These are phyloP conservation scores for Sarocladium kiliense DNA, from an alignment of 2,329 filamentous ascomycete genomes.

Conservation along the genomic window DNA sequence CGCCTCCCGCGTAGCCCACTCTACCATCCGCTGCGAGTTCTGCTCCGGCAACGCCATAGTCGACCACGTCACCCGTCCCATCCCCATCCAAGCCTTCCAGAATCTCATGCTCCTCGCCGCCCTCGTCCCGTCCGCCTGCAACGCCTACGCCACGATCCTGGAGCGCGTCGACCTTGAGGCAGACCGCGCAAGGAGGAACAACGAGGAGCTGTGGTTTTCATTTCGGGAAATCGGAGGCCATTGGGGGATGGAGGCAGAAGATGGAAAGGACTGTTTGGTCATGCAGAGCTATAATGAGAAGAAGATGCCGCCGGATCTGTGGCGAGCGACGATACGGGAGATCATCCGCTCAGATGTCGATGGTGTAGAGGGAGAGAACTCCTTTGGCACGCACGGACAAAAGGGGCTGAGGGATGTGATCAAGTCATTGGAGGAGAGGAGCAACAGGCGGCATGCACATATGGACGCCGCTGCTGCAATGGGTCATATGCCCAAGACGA, in stretches of 20 bases:
- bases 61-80: conserved; percentile 26
- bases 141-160: conserved; percentile 52
- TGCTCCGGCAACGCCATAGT: conserved; percentile 37
- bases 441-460: conserved; percentile 40
- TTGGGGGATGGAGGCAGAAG: conserved; percentile 32
- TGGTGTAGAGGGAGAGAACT: conserved; percentile 32
- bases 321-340: conserved; percentile 48
- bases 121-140: conserved; percentile 51
- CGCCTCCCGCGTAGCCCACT: conserved; percentile 43
- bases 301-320: conserved; percentile 46
- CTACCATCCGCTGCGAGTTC: conserved; percentile 43
- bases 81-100: conserved; percentile 47
- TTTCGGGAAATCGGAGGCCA: conserved; percentile 44
- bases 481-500: conserved; percentile 24
- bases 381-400: conserved; percentile 17
- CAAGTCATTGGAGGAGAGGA: conserved; percentile 45
- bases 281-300: conserved; percentile 32
- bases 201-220: conserved; percentile 37
- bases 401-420: conserved; percentile 52
- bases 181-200: conserved; percentile 30
- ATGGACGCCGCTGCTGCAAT: conserved; percentile 40
- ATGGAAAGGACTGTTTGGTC: conserved; percentile 20
- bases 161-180: conserved; percentile 49
- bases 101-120: conserved; percentile 55
- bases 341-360: conserved; percentile 55